Percentiles rank a stretch among this genome's conserved stretches.
phyloP scores from a whole-genome alignment of 306 rosid genomes.

The Inga laurina region DNA sequence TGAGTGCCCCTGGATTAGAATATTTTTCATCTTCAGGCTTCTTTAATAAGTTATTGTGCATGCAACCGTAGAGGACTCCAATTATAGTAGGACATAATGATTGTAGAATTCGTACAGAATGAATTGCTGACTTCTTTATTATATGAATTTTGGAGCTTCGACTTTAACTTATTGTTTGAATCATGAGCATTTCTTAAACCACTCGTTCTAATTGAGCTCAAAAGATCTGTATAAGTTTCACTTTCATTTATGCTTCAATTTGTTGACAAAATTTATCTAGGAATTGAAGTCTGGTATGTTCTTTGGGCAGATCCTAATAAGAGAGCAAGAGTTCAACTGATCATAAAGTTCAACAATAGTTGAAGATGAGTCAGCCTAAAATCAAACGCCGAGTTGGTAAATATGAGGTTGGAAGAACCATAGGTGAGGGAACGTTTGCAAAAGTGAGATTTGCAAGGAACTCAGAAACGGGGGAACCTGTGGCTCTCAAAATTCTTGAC shows the following conservation, averaged over 20 bases:
- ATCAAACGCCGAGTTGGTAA: slow-evolving; percentile 88
- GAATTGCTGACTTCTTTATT: background rate
- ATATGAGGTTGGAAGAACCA: slow-evolving; percentile 95
- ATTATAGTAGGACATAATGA: slow-evolving; percentile 13
- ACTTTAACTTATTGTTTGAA: slow-evolving; percentile 7
- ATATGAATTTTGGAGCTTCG: slow-evolving; percentile 21
- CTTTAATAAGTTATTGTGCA: background rate
- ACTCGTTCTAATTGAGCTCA: background rate
- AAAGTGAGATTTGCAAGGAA: slow-evolving; percentile 92
- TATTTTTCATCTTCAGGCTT: background rate
- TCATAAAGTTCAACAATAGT: slow-evolving; percentile 24
- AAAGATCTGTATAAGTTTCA: slow-evolving; percentile 1
- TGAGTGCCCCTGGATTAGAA: background rate
- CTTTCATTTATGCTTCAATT: background rate
- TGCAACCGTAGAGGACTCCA: background rate
- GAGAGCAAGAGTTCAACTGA: slow-evolving; percentile 21
- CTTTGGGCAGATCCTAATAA: slow-evolving; percentile 33
- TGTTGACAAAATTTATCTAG: background rate
- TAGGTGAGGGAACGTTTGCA: slow-evolving; percentile 98
- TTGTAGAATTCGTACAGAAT: background rate
- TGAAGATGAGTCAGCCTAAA: slow-evolving; percentile 79
- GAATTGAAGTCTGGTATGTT: slow-evolving; percentile 34
- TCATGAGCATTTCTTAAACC: background rate
- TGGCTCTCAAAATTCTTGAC: slow-evolving; percentile 94
- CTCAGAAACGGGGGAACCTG: slow-evolving; percentile 73